Conservation (phyloP, 2,329 filamentous ascomycete species). For the Whalleya microplaca region DNA sequence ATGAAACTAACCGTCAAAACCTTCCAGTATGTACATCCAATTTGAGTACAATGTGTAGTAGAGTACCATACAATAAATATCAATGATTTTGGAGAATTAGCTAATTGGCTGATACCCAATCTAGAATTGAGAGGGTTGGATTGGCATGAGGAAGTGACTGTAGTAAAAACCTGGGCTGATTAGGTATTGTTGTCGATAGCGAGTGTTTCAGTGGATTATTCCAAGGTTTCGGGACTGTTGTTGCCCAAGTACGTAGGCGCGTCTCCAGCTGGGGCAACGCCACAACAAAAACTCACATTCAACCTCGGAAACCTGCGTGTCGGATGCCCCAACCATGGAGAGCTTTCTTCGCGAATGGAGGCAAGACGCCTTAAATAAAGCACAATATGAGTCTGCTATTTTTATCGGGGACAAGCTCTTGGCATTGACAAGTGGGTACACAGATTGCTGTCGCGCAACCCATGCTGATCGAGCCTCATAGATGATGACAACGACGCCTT, state of each 20-base stretch:
- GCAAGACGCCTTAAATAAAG: conserved; percentile 92
- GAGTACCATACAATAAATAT: no score
- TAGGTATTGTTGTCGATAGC: no score
- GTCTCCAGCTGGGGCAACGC: conserved; percentile 5
- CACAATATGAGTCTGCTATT: conserved; percentile 94
- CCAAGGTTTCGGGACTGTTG: not conserved
- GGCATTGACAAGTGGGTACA: conserved; percentile 81
- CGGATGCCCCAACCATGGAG: conserved; percentile 67
- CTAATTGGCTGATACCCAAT: not conserved
- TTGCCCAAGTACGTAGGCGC: conserved; percentile 4
- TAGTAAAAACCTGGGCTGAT: not conserved
- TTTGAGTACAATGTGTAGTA: no score
- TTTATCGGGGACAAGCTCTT: conserved; percentile 97
- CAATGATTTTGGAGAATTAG: not conserved
- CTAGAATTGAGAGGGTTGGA: not conserved
- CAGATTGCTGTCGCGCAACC: conserved; percentile 6
- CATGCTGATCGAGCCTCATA: conserved; percentile 42
- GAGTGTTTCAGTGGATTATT: not conserved
- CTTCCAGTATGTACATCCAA: no score
- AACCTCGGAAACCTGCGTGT: not conserved
- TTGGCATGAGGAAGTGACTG: not conserved
- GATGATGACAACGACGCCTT: conserved; percentile 94
- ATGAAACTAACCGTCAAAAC: not conserved
- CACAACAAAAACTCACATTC: not conserved
- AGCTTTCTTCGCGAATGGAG: conserved; percentile 92